Evolutionary conservation across 306 rosid genomes (phyloP), one percentile per base, ranked within the genome.

Genomic region (Albizia julibrissin): DNA sequence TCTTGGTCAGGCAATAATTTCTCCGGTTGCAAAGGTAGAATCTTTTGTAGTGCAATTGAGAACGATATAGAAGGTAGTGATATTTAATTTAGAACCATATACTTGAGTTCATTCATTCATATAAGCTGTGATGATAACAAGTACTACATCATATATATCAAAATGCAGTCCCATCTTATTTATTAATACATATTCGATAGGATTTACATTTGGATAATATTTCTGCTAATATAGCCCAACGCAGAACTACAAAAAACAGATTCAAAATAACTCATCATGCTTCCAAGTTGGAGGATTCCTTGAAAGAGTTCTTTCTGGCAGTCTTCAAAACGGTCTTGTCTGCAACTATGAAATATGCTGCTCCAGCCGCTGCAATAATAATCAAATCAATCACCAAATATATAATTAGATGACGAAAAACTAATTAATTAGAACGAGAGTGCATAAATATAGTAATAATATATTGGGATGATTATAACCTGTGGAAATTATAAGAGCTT

Each of bases 281-380:
- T 82, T 84, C 86, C 24, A 24, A 64, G 72, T 82, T 82, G 64
- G 94, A 71, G 61, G 65, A 75, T 75, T 81, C 86, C 24, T 87
- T 81, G 97, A 93, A 89, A 80, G 98, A 96, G 91, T 96, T 96
- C 87, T 73, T 92, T 85, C 99, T 92, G 47, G 99, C 98, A 52
- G 97, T 92, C 82, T 92, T 94, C 91, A 96, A 80, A 77, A 96
- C 90, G 0, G 99, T 96, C 93, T 93, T 96, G 86, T 96, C 99
- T 81, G 99, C 99, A 74, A 96, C 99, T 46, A 93, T 90, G 89
- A 96, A 96, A 87, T 96, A 96, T 73, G 99, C 98, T 59, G 98
- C 97, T 85, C 99, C 99, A 5, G 99, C 98, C 89, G 82, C 99
- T 95, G 89, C 84, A 50, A 14, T 50, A 49, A 13, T 49, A 81